phyloP scores from a whole-genome alignment of 2,329 filamentous ascomycete genomes.

The Fusarium anthophilum region DNA sequence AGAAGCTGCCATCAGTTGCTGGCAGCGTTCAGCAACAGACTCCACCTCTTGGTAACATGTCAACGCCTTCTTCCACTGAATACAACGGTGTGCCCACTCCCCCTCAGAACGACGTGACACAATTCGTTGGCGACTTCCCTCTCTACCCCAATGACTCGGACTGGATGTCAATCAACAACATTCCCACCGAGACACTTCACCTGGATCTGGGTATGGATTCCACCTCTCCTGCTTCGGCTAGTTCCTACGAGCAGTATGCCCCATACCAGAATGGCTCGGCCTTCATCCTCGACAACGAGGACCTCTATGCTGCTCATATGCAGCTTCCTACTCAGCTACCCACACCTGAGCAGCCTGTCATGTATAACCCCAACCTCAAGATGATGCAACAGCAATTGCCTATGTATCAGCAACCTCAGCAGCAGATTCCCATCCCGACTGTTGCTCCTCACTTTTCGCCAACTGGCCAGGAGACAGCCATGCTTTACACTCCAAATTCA shows the following conservation, averaged over 20 bases:
- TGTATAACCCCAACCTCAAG: constrained; percentile 53
- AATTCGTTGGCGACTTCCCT: constrained; percentile 56
- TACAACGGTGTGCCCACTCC: constrained; percentile 67
- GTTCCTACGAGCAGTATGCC: constrained; percentile 63
- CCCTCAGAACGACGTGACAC: constrained; percentile 57
- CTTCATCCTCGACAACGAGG: constrained; percentile 69
- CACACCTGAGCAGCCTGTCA: constrained; percentile 47
- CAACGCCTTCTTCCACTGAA: constrained; percentile 67
- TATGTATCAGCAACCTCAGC: constrained; percentile 42
- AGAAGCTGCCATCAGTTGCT: constrained; percentile 60
- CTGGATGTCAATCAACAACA: constrained; percentile 51
- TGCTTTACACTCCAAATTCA: constrained; percentile 74
- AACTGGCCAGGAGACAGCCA: constrained; percentile 72
- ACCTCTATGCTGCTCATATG: constrained; percentile 68
- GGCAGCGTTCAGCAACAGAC: constrained; percentile 61
- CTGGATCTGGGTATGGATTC: constrained; percentile 53
- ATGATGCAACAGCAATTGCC: constrained; percentile 54
- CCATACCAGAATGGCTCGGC: constrained; percentile 69
- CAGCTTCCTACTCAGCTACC: constrained; percentile 63
- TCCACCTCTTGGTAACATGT: constrained; percentile 69
- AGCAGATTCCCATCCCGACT: constrained; percentile 40
- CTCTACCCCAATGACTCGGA: constrained; percentile 58
- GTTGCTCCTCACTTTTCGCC: constrained; percentile 70
- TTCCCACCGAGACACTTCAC: constrained; percentile 49
- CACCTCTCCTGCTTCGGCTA: constrained; percentile 51